These are phyloP conservation scores for Parastagonospora avenae DNA, from an alignment of 2,329 filamentous ascomycete species.

Conservation along the genomic window DNA sequence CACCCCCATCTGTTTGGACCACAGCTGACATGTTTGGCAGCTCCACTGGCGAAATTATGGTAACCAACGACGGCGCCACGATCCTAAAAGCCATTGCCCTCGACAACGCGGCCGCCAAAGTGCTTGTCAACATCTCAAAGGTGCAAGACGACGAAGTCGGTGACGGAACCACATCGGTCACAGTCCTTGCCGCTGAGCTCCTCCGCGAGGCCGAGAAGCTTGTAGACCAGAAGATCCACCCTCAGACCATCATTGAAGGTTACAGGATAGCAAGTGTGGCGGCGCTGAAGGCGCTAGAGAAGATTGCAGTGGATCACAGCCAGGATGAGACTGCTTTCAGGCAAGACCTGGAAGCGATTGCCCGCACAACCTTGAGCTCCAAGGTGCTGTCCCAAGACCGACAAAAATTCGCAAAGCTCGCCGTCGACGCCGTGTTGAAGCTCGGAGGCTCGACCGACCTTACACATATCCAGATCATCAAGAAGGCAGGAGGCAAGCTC, in stretches of 20 bases:
- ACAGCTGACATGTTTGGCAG: slow-evolving; percentile 53
- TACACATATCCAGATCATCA: slow-evolving; percentile 98
- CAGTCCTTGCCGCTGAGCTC: slow-evolving; percentile 92
- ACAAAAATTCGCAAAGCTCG: slow-evolving; percentile 86
- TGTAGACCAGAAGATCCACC: slow-evolving; percentile 97
- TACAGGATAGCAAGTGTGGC: slow-evolving; percentile 96
- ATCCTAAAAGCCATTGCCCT: slow-evolving; percentile 98
- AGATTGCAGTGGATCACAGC: slow-evolving; percentile 88
- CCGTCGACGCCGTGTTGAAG: slow-evolving; percentile 87
- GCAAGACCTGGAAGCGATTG: slow-evolving; percentile 87
- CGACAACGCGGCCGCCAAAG: slow-evolving; percentile 97
- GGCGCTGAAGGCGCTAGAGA: slow-evolving; percentile 81
- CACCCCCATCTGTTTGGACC: slow-evolving; percentile 5
- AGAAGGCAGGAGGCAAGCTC: slow-evolving; percentile 97
- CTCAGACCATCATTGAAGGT: slow-evolving; percentile 98
- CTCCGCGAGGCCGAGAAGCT: slow-evolving; percentile 96
- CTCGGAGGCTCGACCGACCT: slow-evolving; percentile 90
- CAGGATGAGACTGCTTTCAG: slow-evolving; percentile 81
- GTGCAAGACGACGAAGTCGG: slow-evolving; percentile 99
- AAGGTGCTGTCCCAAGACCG: slow-evolving; percentile 96
- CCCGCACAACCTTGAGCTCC: slow-evolving; percentile 92
- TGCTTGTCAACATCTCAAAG: slow-evolving; percentile 98
- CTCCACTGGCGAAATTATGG: slow-evolving; percentile 95
- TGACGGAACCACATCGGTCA: slow-evolving; percentile 97
- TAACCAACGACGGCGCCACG: slow-evolving; percentile 97